Evolutionary conservation across 192 early-diverging fungal species (phyloP).

Genomic region (Glomus cerebriforme): DNA sequence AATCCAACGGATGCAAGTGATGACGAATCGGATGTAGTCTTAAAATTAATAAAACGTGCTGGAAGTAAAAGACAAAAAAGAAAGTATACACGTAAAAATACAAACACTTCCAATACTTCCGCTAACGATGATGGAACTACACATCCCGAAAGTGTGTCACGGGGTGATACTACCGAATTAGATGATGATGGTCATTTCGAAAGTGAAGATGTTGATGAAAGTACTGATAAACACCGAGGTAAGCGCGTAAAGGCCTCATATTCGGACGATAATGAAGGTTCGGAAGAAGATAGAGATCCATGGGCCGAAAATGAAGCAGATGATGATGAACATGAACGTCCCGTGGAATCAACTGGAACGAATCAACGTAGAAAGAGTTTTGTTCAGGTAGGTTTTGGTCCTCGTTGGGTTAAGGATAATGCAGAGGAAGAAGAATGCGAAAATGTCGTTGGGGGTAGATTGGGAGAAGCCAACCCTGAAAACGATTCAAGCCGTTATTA

Average conservation of each 20-base stretch:
- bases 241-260: not conserved
- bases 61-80: constrained; percentile 31
- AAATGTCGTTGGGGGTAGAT: not conserved
- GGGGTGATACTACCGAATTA: not conserved
- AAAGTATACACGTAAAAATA: constrained; percentile 25
- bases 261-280: not conserved
- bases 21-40: constrained; percentile 21
- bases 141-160: not conserved
- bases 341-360: not conserved
- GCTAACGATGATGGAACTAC: not conserved
- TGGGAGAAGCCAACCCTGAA: not conserved
- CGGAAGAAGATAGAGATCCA: not conserved
- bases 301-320: not conserved
- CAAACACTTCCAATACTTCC: not conserved
- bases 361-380: constrained; percentile 2
- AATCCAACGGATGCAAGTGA: constrained; percentile 18
- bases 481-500: not conserved
- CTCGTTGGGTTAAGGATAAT: constrained; percentile 6
- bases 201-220: not conserved
- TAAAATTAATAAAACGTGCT: constrained; percentile 31
- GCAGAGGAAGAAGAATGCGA: not conserved
- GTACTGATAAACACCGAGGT: not conserved
- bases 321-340: not conserved
- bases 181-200: constrained; percentile 1
- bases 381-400: constrained; percentile 16